A percentile compares a stretch with the other conserved stretches of the same genome.
Evolutionary conservation across 2,329 filamentous ascomycete species (phyloP).

Genomic region (Fusarium sp.): DNA sequence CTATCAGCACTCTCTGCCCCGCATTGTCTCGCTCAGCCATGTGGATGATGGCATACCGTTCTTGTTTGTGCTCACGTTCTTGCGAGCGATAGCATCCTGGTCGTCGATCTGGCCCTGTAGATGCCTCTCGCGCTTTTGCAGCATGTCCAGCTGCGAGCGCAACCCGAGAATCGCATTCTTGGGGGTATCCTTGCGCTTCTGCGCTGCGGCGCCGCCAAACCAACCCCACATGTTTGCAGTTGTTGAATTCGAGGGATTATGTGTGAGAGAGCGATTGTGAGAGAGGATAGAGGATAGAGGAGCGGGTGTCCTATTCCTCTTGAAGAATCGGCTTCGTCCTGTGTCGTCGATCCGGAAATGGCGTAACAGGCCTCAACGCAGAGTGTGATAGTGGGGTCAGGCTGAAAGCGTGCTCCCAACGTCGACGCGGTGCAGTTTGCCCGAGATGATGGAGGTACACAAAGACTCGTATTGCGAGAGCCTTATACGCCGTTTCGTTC

Average conservation of each 20-base stretch:
- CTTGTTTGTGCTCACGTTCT: conserved; percentile 90
- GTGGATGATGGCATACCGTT: conserved; percentile 74
- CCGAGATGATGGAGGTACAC: conserved; percentile 1
- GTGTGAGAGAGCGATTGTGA: background rate
- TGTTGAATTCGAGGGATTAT: conserved; percentile 19
- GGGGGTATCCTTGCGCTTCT: conserved; percentile 92
- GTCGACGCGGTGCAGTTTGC: conserved; percentile 1
- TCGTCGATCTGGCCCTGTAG: conserved; percentile 93
- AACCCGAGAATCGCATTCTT: conserved; percentile 96
- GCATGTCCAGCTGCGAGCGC: conserved; percentile 93
- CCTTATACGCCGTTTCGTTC: conserved; percentile 11
- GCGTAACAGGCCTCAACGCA: conserved; percentile 43
- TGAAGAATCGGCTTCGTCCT: conserved; percentile 15
- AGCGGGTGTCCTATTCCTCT: conserved; percentile 33
- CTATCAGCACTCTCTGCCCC: conserved; percentile 44
- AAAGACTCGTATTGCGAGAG: background rate
- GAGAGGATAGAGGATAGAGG: conserved; percentile 29
- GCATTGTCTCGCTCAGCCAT: conserved; percentile 15
- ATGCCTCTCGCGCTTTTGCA: conserved; percentile 96
- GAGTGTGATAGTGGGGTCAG: conserved; percentile 48
- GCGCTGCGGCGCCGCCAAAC: conserved; percentile 88
- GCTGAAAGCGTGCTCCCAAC: conserved; percentile 34
- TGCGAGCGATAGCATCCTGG: conserved; percentile 89
- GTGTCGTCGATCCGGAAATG: conserved; percentile 40
- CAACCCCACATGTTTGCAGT: conserved; percentile 80